Conservation (phyloP, 805 yeast genomes). For the Metschnikowia orientalis region DNA sequence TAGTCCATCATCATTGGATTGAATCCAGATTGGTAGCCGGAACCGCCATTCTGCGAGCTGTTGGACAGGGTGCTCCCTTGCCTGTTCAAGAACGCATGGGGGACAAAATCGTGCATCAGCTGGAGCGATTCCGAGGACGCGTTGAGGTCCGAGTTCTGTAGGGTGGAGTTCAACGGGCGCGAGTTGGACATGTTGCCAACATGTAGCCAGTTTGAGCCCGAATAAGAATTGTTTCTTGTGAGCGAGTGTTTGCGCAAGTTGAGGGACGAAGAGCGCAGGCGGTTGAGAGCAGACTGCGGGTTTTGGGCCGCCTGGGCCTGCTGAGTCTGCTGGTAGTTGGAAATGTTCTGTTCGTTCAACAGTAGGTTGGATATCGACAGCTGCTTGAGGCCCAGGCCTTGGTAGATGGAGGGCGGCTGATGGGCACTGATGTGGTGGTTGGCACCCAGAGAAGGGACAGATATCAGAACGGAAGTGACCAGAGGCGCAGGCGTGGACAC, state of each 20-base stretch:
- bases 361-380: conserved; percentile 40
- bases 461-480: conserved; percentile 12
- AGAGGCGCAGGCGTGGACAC: conserved; percentile 7
- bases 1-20: conserved; percentile 39
- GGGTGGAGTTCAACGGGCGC: conserved; percentile 21
- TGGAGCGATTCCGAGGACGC: conserved; percentile 39
- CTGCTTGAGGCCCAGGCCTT: conserved; percentile 27
- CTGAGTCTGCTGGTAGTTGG: conserved; percentile 23
- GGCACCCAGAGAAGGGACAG: conserved; percentile 10
- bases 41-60: conserved; percentile 11
- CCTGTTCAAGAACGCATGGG: conserved; percentile 35
- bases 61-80: conserved; percentile 20
- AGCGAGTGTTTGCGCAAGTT: conserved; percentile 41
- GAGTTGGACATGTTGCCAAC: conserved; percentile 38
- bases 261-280: conserved; percentile 35
- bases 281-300: conserved; percentile 14
- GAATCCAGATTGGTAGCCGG: conserved; percentile 15
- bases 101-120: conserved; percentile 42
- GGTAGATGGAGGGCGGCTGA: conserved; percentile 11
- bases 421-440: conserved; percentile 1
- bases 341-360: conserved; percentile 36
- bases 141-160: conserved; percentile 20
- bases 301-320: conserved; percentile 7
- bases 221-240: conserved; percentile 38
- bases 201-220: conserved; percentile 39